Base-by-base conservation (phyloP, 73 alveolate species). In the Breviolum minutum region DNA sequence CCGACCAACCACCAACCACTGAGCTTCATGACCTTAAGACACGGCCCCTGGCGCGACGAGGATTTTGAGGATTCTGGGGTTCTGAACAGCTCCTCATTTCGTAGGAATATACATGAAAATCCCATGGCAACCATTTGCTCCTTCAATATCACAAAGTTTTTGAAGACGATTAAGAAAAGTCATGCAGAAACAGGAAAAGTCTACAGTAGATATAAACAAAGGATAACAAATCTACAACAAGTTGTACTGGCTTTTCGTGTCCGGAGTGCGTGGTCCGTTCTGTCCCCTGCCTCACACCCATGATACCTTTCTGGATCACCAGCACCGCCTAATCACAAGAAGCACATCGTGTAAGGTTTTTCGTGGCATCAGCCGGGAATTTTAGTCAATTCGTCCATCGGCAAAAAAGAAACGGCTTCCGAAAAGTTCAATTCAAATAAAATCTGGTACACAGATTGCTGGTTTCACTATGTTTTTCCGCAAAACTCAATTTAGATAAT, bases 221-320 rank as follows among this genome's bases (percentile, higher is more conserved):
- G 5, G 54, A 40, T 40, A 40, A 0, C 54, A 40, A 40, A 40
- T 40, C 54, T 40, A 40, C 54, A 40, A 40, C 54, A 2, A 22
- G 77, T 22, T 68, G 8, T 14, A 40, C 54, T 40, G 5, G 54
- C 54, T 0, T 0, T 40, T n/a, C n/a, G 54, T 40, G 54, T 40
- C 54, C 54, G 3, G 54, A 40, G 54, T 40, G 54, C 3, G 54
- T 40, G 54, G 54, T 40, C 54, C 54, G 81, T 20, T n/a, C 81
- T 71, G 81, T n/a, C 40, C 32, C 40, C 30, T 22, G 97, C 97
- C 97, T 91, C 68, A 91, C 89, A 12, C 90, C 97, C 97, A 91
- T 54, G 80, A 91, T 79, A 22, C 97, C 97, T 79, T 91, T 91
- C 66, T 91, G 97, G 8, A 91, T 91, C 66, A 91, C 97, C 68